Base-by-base conservation (phyloP, 2,329 filamentous ascomycete species). In the Diaporthe velutina region DNA sequence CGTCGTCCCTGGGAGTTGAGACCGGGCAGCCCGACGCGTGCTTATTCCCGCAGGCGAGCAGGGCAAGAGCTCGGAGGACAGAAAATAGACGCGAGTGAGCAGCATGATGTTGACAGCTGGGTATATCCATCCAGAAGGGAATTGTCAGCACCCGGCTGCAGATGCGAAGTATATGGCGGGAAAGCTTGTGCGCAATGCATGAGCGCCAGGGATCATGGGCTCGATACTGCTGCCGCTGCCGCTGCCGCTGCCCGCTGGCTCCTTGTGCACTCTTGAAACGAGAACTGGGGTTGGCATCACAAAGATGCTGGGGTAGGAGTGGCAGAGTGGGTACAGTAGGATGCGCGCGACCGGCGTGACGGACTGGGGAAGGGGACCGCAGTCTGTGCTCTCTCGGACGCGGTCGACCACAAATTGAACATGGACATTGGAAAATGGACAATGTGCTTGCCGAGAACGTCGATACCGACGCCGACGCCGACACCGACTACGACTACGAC, bases 151-250 rank as follows among this genome's bases (percentile, higher is more conserved):
- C 42, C 60, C 19, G 60, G 60, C 42, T 66, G 60, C 60, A 66
- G 61, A 35, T 50, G 61, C 22, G 22, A 48, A 50, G 30, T 67
- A 42, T 67, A 42, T 50, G 45, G 42, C 48, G 64, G 45, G 64
- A 67, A 67, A 67, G 45, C 64, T 67, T 67, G 64, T 52, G 64
- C 64, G 64, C 30, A 33, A 33, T 52, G 64, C 45, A 67, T 52
- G 30, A 67, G 30, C 8, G 45, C 64, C 64, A 67, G 64, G 64
- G 64, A 54, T 67, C 64, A 67, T 52, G 64, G 64, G 64, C 45
- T 22, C 13, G 45, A 38, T 28, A 30, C 45, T 19, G 61, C 61
- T 48, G 25, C 15, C 40, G 60, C 61, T 48, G 25, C 15, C 40
- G 60, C 40, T 64, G 40, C 10, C 60, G 58, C 35, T 61, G n/a